Percentiles rank a stretch among this genome's conserved stretches.
Conservation (phyloP, 2,329 filamentous ascomycete species). For the Zymoseptoria pseudotritici region DNA sequence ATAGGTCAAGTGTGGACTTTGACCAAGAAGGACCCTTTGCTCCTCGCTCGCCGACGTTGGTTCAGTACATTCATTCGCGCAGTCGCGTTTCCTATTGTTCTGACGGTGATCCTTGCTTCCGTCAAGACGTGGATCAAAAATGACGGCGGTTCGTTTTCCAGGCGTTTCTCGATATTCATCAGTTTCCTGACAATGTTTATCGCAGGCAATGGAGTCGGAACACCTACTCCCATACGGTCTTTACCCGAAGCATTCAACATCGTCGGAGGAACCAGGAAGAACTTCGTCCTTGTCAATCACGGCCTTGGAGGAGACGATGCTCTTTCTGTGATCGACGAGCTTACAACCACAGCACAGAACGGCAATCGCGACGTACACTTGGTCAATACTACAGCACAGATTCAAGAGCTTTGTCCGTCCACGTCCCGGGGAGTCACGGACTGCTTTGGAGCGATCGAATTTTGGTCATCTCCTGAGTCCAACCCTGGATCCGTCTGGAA, state of each 20-base stretch:
- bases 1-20: constrained; percentile 41
- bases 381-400: constrained; percentile 48
- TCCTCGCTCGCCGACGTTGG: constrained; percentile 45
- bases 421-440: constrained; percentile 52
- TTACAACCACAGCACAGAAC: constrained; percentile 51
- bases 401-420: constrained; percentile 54
- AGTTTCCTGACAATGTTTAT: neutral
- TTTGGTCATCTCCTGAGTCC: constrained; percentile 65
- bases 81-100: constrained; percentile 48
- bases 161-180: neutral
- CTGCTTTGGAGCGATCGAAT: constrained; percentile 69
- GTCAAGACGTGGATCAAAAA: constrained; percentile 75
- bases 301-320: constrained; percentile 60
- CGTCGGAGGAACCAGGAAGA: constrained; percentile 53
- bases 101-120: constrained; percentile 37
- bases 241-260: constrained; percentile 55
- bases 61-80: constrained; percentile 47
- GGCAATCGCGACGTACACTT: constrained; percentile 49
- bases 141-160: constrained; percentile 54
- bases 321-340: constrained; percentile 57
- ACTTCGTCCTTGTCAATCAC: constrained; percentile 67
- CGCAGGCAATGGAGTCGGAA: constrained; percentile 48
- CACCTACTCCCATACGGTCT: constrained; percentile 52
- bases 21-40: constrained; percentile 48
- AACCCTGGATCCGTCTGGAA: constrained; percentile 64